Percentiles rank a stretch among this genome's conserved stretches.
Conservation (phyloP, 257 asterid species). For the Solanum pinnatisectum region DNA sequence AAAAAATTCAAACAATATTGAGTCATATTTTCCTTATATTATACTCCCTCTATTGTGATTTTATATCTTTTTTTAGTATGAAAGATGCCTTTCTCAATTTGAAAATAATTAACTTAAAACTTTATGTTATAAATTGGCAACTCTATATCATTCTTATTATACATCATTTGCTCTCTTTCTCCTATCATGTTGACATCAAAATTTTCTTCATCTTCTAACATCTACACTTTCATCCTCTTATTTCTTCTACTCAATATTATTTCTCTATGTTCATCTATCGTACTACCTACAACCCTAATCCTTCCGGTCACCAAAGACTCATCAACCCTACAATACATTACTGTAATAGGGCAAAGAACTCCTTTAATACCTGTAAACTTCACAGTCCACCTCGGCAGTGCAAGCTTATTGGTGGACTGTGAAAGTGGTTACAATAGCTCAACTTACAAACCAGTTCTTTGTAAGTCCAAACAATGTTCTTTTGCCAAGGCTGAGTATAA, state of each 20-base stretch:
- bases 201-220: background rate
- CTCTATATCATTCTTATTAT: background rate
- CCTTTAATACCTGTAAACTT: conserved; percentile 45
- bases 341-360: conserved; percentile 38
- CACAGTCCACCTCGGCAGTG: conserved; percentile 60
- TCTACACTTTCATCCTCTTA: background rate
- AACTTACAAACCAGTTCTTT: conserved; percentile 13
- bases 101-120: background rate
- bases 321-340: conserved; percentile 17
- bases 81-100: background rate
- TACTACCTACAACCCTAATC: conserved; percentile 17
- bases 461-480: conserved; percentile 50
- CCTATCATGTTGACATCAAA: background rate
- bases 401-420: conserved; percentile 56
- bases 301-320: conserved; percentile 49
- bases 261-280: background rate
- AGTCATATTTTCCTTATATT: background rate
- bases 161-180: background rate
- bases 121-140: background rate
- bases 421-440: conserved; percentile 4
- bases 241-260: background rate
- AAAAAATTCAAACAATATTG: background rate
- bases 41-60: background rate
- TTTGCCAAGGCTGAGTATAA: conserved; percentile 10
- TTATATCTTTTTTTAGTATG: background rate